These are phyloP conservation scores for Phallus indusiatus DNA, from an alignment of 768 basidiomycete genomes.

Conservation along the genomic window DNA sequence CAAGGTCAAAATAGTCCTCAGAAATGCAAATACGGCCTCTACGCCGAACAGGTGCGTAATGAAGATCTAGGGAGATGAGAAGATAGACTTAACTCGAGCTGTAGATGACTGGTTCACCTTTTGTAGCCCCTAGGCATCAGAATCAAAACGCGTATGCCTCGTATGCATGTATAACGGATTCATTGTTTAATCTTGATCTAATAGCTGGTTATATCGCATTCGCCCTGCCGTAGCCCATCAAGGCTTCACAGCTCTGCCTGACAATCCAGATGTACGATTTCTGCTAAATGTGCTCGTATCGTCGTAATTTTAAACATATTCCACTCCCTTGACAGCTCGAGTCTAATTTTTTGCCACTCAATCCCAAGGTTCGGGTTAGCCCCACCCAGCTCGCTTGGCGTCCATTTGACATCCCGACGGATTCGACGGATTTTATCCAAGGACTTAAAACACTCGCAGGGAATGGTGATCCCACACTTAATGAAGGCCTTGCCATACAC, in stretches of 20 bases:
- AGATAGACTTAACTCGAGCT: neutral
- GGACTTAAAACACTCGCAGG: conserved; percentile 59
- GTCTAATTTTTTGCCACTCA: conserved; percentile 44
- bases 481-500: conserved; percentile 56
- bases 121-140: conserved; percentile 46
- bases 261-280: conserved; percentile 53
- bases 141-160: conserved; percentile 40
- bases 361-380: neutral
- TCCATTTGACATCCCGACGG: conserved; percentile 45
- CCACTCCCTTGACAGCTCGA: conserved; percentile 38
- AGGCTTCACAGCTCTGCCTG: conserved; percentile 44
- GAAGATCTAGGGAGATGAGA: neutral
- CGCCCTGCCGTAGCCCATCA: conserved; percentile 60
- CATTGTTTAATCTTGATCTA: too few species aligned
- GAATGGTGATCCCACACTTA: conserved; percentile 51
- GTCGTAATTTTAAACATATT: too few species aligned
- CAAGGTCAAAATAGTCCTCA: conserved; percentile 55
- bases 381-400: conserved; percentile 35
- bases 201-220: conserved; percentile 62
- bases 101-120: conserved; percentile 52
- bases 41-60: conserved; percentile 48
- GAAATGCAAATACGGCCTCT: conserved; percentile 53
- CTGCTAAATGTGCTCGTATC: too few species aligned
- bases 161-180: too few species aligned
- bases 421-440: conserved; percentile 43